A percentile compares a stretch with the other conserved stretches of the same genome.
Evolutionary conservation across 1,139 yeast species (phyloP).

Genomic region (Yamadazyma trypodendri): DNA sequence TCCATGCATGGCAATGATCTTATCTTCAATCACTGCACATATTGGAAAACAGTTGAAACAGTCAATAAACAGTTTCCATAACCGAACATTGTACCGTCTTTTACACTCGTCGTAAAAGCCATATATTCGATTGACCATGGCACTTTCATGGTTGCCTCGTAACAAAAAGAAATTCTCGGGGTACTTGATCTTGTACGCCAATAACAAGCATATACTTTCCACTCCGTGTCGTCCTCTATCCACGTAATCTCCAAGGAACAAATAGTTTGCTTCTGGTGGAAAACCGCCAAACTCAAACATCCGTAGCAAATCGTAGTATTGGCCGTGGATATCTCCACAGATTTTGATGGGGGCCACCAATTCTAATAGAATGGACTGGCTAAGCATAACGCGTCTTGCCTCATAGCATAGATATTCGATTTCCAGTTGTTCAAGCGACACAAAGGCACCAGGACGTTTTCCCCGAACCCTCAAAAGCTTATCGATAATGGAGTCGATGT

Average conservation of each 20-base stretch:
- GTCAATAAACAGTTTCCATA: slow-evolving; percentile 97
- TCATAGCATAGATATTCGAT: slow-evolving; percentile 94
- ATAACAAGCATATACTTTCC: slow-evolving; percentile 87
- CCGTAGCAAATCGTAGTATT: slow-evolving; percentile 91
- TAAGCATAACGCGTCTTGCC: slow-evolving; percentile 96
- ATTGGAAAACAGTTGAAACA: slow-evolving; percentile 97
- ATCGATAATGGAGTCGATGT: slow-evolving; percentile 95
- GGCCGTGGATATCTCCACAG: slow-evolving; percentile 96
- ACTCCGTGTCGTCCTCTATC: slow-evolving; percentile 97
- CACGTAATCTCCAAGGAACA: slow-evolving; percentile 94
- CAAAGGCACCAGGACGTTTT: slow-evolving; percentile 97
- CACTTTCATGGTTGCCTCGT: slow-evolving; percentile 98
- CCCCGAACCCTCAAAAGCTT: slow-evolving; percentile 96
- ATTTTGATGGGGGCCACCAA: slow-evolving; percentile 96
- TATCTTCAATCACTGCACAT: slow-evolving; percentile 96
- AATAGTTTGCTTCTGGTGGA: slow-evolving; percentile 97
- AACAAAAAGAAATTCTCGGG: slow-evolving; percentile 95
- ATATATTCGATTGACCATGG: slow-evolving; percentile 92
- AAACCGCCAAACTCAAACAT: slow-evolving; percentile 97
- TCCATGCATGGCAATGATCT: slow-evolving; percentile 98
- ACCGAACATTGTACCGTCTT: slow-evolving; percentile 93
- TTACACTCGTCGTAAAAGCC: slow-evolving; percentile 49
- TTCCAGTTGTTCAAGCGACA: slow-evolving; percentile 88
- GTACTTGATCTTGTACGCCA: slow-evolving; percentile 94
- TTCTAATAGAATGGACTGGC: slow-evolving; percentile 92